These are phyloP conservation scores for Pestalotiopsis sp. DNA, from an alignment of 2,329 filamentous ascomycete species.

Conservation along the genomic window DNA sequence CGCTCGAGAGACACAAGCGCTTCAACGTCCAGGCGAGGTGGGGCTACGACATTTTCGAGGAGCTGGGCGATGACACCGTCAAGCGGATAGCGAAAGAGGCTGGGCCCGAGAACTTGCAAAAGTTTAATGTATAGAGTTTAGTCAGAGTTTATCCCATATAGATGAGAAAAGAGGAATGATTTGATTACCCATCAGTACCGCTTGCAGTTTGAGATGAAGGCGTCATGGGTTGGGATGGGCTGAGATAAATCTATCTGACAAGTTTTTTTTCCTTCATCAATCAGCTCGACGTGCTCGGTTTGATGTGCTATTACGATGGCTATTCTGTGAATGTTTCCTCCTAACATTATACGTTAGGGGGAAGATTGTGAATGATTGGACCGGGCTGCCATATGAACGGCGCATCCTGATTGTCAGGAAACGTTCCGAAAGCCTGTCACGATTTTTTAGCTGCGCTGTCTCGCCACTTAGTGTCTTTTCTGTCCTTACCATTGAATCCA, in stretches of 20 bases:
- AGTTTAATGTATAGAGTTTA: neutral
- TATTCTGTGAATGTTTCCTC: neutral
- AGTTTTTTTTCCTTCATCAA: no score
- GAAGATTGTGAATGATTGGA: neutral
- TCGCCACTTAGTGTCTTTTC: neutral
- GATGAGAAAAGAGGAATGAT: no score
- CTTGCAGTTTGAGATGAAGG: no score
- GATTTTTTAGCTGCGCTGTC: neutral
- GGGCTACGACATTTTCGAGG: slow-evolving; percentile 49
- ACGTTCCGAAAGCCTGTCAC: neutral
- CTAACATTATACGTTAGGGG: neutral
- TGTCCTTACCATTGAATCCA: slow-evolving; percentile 10
- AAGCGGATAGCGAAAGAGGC: slow-evolving; percentile 35
- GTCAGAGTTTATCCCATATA: no score
- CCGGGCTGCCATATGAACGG: neutral
- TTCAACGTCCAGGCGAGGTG: slow-evolving; percentile 45
- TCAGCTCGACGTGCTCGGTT: no score
- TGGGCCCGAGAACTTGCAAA: slow-evolving; percentile 33
- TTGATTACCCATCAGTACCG: no score
- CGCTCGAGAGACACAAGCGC: slow-evolving; percentile 43
- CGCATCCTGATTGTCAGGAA: neutral
- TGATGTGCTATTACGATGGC: no score
- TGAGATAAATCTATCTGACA: no score
- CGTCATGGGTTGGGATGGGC: no score
- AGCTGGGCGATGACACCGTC: slow-evolving; percentile 39